Conservation (phyloP, 2,329 filamentous ascomycete species). For the Xylariales sp. region DNA sequence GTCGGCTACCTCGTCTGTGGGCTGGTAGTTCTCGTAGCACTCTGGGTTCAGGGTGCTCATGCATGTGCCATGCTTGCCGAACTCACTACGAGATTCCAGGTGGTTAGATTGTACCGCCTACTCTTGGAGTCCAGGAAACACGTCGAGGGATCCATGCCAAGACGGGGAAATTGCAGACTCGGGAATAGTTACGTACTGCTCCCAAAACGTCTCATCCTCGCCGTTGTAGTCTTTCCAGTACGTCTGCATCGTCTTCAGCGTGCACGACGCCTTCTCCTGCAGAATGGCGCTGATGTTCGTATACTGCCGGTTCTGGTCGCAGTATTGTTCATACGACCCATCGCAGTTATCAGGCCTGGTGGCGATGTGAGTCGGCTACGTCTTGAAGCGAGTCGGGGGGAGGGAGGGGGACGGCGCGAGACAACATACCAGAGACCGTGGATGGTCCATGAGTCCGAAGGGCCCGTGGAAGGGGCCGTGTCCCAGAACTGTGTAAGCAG, state of each 20-base stretch:
- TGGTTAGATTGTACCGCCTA: neutral
- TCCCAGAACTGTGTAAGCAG: slow-evolving; percentile 86
- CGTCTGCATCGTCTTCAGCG: slow-evolving; percentile 72
- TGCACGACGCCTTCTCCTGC: slow-evolving; percentile 55
- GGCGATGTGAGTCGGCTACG: neutral
- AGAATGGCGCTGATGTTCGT: slow-evolving; percentile 74
- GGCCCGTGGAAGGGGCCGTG: slow-evolving; percentile 70
- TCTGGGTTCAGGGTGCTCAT: slow-evolving; percentile 73
- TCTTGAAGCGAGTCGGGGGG: neutral
- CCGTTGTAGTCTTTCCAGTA: slow-evolving; percentile 79
- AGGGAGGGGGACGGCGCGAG: neutral
- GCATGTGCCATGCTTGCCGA: slow-evolving; percentile 78
- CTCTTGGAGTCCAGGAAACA: too few relatives aligned
- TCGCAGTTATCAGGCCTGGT: slow-evolving; percentile 71
- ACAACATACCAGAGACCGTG: slow-evolving; percentile 69
- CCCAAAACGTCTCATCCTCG: slow-evolving; percentile 74
- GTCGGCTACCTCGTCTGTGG: slow-evolving; percentile 73
- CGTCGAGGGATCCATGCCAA: neutral
- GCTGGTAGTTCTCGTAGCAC: slow-evolving; percentile 72
- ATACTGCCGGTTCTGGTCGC: slow-evolving; percentile 70
- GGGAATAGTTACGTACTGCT: slow-evolving; percentile 60
- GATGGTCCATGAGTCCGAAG: slow-evolving; percentile 77
- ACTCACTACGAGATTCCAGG: slow-evolving; percentile 59
- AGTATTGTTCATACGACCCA: slow-evolving; percentile 74
- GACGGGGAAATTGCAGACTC: neutral